These are phyloP conservation scores for Isoetes engelmannii DNA, from an alignment of 83 land plant species.

Conservation along the genomic window DNA sequence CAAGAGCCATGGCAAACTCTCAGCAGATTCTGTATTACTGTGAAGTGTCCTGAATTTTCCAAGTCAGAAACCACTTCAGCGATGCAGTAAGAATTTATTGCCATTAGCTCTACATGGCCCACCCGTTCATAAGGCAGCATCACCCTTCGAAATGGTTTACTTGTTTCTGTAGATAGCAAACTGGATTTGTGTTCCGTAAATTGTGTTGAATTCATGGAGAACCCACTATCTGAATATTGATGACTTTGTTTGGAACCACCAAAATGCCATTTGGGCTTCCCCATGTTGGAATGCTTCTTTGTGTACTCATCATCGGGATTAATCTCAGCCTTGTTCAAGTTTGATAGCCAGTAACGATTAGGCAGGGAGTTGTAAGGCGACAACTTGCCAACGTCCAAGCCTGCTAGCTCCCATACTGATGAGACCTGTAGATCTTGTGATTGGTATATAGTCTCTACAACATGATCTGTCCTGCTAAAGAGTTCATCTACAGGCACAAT, in stretches of 20 bases:
- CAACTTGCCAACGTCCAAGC: constrained; percentile 46
- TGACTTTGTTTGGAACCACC: too few relatives aligned
- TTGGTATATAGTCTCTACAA: constrained; percentile 4
- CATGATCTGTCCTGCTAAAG: constrained; percentile 17
- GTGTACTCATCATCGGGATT: too few relatives aligned
- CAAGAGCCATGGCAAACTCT: too few relatives aligned
- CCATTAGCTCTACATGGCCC: not conserved
- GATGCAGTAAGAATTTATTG: not conserved
- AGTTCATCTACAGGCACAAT: constrained; percentile 36
- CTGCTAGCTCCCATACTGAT: constrained; percentile 54
- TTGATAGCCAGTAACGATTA: constrained; percentile 4
- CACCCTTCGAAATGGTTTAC: not conserved
- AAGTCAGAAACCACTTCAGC: not conserved
- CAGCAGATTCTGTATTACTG: not conserved
- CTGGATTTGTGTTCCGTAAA: too few relatives aligned
- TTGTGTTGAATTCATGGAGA: not conserved
- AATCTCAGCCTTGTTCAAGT: too few relatives aligned
- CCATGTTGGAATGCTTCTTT: not conserved
- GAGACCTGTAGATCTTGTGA: constrained; percentile 36
- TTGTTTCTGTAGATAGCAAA: not conserved
- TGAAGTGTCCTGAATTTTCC: not conserved
- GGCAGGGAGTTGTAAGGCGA: constrained; percentile 20
- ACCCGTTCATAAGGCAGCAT: not conserved
- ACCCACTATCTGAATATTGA: not conserved
- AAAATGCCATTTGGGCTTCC: too few relatives aligned